phyloP scores from a whole-genome alignment of 2,329 filamentous ascomycete genomes.

The Stagonosporopsis chrysanthemi region DNA sequence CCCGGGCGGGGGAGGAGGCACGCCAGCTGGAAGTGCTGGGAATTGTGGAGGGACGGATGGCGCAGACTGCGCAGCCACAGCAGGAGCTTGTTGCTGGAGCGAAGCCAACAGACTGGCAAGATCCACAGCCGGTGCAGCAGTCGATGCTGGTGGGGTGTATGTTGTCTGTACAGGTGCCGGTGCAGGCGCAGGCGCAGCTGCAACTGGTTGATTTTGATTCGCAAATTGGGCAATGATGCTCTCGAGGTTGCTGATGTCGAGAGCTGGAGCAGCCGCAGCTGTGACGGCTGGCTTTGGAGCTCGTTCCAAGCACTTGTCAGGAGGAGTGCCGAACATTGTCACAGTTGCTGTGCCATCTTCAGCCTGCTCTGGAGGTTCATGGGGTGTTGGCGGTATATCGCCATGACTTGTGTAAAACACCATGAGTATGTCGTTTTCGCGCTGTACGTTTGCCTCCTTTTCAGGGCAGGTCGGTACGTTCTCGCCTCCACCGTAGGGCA shows the following conservation, averaged over 20 bases:
- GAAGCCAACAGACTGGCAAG: conserved; percentile 40
- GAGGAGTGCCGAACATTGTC: conserved; percentile 51
- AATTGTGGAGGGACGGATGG: conserved; percentile 20
- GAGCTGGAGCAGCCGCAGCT: conserved; percentile 20
- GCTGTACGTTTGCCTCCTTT: conserved; percentile 53
- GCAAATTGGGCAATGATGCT: conserved; percentile 41
- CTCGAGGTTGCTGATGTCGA: conserved; percentile 38
- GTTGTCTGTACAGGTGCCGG: conserved; percentile 22
- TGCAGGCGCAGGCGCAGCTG: conserved; percentile 18
- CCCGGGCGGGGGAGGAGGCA: conserved; percentile 24
- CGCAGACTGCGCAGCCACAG: conserved; percentile 18
- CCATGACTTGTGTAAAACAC: conserved; percentile 55
- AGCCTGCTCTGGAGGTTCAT: conserved; percentile 52
- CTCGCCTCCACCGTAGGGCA: conserved; percentile 55
- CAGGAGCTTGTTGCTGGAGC: conserved; percentile 28
- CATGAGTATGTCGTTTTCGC: conserved; percentile 57
- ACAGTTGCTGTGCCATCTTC: conserved; percentile 24
- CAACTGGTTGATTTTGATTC: conserved; percentile 21
- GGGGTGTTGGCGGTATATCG: conserved; percentile 57
- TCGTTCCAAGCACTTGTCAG: conserved; percentile 34
- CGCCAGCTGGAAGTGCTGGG: conserved; percentile 24
- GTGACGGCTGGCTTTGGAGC: conserved; percentile 27
- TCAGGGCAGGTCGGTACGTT: conserved; percentile 52
- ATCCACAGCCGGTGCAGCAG: conserved; percentile 29
- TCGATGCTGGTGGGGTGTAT: conserved; percentile 31